A percentile compares a stretch with the other conserved stretches of the same genome.
These are phyloP conservation scores for Curvularia verruculosa DNA, from an alignment of 2,329 filamentous ascomycete species.

Conservation along the genomic window DNA sequence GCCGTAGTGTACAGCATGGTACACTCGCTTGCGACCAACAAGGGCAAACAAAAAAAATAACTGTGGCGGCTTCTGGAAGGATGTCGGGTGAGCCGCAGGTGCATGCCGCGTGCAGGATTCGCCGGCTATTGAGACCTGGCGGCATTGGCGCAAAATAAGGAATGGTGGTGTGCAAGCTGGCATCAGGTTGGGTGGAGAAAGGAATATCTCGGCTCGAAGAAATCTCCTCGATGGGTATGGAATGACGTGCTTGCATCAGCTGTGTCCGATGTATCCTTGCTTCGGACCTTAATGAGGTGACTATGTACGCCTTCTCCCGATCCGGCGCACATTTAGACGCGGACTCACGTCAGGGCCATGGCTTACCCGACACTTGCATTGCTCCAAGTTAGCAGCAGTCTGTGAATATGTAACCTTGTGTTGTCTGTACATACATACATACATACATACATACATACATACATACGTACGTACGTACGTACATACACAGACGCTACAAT, in stretches of 20 bases:
- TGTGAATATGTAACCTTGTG: not conserved
- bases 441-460: too few relatives aligned
- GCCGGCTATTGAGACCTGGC: slow-evolving; percentile 21
- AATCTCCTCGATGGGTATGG: slow-evolving; percentile 30
- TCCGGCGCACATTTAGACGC: slow-evolving; percentile 20
- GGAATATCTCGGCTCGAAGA: slow-evolving; percentile 25
- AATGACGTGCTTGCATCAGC: slow-evolving; percentile 41
- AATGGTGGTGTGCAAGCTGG: slow-evolving; percentile 16
- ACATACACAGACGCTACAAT: not conserved
- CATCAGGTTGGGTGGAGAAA: slow-evolving; percentile 20
- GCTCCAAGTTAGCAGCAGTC: slow-evolving; percentile 2
- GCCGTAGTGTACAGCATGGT: slow-evolving; percentile 12
- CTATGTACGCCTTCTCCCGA: slow-evolving; percentile 21
- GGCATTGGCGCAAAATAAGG: slow-evolving; percentile 28
- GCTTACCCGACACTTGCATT: not conserved
- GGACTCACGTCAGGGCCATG: slow-evolving; percentile 33
- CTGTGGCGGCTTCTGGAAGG: slow-evolving; percentile 42
- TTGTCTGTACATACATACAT: too few relatives aligned
- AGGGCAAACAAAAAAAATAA: slow-evolving; percentile 19
- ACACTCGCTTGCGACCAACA: slow-evolving; percentile 1
- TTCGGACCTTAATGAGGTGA: slow-evolving; percentile 17
- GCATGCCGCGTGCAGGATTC: slow-evolving; percentile 18
- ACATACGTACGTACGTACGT: too few relatives aligned
- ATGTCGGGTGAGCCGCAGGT: slow-evolving; percentile 22
- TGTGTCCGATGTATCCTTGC: slow-evolving; percentile 21